These are phyloP conservation scores for Epipyxis sp. DNA, from an alignment of 108 stramenopile genomes.

Conservation along the genomic window DNA sequence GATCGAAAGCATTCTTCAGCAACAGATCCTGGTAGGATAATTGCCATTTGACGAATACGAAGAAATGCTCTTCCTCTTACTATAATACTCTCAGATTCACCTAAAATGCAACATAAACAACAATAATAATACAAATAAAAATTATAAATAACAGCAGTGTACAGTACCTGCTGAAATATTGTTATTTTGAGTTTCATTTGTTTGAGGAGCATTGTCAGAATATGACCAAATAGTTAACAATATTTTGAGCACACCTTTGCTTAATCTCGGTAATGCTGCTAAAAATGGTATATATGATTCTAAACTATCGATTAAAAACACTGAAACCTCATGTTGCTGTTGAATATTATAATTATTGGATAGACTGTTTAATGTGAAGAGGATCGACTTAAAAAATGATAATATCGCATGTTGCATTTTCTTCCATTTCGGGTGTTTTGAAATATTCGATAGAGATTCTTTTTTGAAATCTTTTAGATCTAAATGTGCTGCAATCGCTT, in stretches of 20 bases:
- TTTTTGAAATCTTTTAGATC: not conserved
- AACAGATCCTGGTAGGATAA: conserved; percentile 83
- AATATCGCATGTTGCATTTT: not conserved
- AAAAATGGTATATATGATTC: conserved; percentile 63
- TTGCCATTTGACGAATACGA: conserved; percentile 83
- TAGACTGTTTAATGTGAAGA: not conserved
- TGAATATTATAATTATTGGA: not conserved
- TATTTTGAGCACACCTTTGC: conserved; percentile 66
- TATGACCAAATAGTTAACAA: conserved; percentile 69
- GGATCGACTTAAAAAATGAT: not conserved
- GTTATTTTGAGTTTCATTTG: too few relatives aligned
- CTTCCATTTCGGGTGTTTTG: not conserved
- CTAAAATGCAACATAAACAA: too few relatives aligned
- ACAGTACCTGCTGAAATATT: too few relatives aligned
- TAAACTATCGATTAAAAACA: not conserved
- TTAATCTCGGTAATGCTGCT: conserved; percentile 71
- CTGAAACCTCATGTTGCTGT: not conserved
- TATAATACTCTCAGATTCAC: too few relatives aligned
- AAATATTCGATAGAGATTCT: not conserved
- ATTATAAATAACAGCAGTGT: too few relatives aligned
- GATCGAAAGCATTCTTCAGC: conserved; percentile 29
- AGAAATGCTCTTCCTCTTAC: conserved; percentile 81
- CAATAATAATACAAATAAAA: too few relatives aligned
- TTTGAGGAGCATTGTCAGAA: not conserved
- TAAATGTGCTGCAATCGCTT: not conserved